Percentiles rank a stretch among this genome's conserved stretches.
These are phyloP conservation scores for Smittium mucronatum DNA, from an alignment of 371 early-diverging fungal species.

Conservation along the genomic window DNA sequence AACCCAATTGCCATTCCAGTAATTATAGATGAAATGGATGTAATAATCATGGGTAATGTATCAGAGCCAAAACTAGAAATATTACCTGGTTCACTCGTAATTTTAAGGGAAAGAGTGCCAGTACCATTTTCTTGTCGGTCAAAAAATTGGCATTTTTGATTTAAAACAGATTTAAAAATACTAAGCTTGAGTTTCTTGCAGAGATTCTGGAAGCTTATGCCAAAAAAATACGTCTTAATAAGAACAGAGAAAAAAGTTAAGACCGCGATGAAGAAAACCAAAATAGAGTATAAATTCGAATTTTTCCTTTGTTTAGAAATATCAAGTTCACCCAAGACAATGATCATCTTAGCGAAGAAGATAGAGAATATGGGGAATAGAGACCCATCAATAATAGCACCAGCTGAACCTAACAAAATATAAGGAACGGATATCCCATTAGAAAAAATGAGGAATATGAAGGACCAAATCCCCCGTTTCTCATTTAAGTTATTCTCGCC, in stretches of 20 bases:
- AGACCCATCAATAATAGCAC: constrained; percentile 37
- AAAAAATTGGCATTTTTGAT: constrained; percentile 75
- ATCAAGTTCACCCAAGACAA: constrained; percentile 28
- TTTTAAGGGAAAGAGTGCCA: constrained; percentile 66
- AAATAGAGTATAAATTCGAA: constrained; percentile 57
- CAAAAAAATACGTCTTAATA: constrained; percentile 30
- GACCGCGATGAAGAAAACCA: constrained; percentile 53
- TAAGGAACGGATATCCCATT: background rate
- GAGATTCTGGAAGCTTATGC: constrained; percentile 37
- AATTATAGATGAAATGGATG: constrained; percentile 26
- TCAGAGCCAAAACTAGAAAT: constrained; percentile 47
- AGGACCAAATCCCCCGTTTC: background rate
- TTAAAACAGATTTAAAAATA: constrained; percentile 43
- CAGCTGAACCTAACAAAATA: constrained; percentile 7
- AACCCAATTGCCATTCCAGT: constrained; percentile 21
- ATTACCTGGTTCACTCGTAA: constrained; percentile 38
- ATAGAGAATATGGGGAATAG: constrained; percentile 40
- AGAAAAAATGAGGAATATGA: background rate
- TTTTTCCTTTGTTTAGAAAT: constrained; percentile 30
- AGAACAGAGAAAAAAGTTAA: constrained; percentile 36
- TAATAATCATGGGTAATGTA: constrained; percentile 38
- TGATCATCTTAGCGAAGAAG: constrained; percentile 39
- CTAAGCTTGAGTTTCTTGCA: constrained; percentile 43
- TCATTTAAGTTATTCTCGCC: background rate
- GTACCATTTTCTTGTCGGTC: constrained; percentile 67